Evolutionary conservation across 768 basidiomycete genomes (phyloP).

Genomic region (Termitomyces sp.): DNA sequence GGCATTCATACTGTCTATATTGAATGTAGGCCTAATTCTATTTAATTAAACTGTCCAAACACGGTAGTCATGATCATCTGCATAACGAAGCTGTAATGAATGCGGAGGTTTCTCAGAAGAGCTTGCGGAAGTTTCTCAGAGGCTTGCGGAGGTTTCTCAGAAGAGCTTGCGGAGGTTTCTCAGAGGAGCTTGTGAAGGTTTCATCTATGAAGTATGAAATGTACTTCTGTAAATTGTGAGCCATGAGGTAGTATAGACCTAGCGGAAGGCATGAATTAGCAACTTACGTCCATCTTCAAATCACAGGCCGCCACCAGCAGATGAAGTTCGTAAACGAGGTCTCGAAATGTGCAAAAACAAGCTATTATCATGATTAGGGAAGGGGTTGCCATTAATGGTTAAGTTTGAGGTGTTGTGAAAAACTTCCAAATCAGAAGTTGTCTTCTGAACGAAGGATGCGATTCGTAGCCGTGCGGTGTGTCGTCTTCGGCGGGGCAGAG

Average conservation of each 20-base stretch:
- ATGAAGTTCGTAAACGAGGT: conserved; percentile 18
- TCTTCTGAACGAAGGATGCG: not conserved
- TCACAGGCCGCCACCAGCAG: conserved; percentile 20
- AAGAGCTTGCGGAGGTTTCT: no score
- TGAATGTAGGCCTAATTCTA: not conserved
- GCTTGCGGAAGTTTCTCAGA: not conserved
- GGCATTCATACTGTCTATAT: not conserved
- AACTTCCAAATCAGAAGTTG: not conserved
- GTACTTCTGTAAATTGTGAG: not conserved
- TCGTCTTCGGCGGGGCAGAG: not conserved
- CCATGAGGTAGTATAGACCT: not conserved
- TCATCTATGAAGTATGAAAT: not conserved
- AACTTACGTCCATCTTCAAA: not conserved
- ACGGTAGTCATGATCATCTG: not conserved
- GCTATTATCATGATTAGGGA: not conserved
- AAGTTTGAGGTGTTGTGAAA: not conserved
- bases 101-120: not conserved
- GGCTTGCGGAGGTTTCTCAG: not conserved
- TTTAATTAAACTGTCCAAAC: not conserved
- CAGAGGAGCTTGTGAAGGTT: no score
- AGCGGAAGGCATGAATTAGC: not conserved
- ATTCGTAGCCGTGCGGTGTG: not conserved
- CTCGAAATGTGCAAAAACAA: conserved; percentile 4
- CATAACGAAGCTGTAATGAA: not conserved
- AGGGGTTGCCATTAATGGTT: not conserved